These are phyloP conservation scores for Chaetomidium leptoderma DNA, from an alignment of 495 filamentous ascomycete genomes.

Conservation along the genomic window DNA sequence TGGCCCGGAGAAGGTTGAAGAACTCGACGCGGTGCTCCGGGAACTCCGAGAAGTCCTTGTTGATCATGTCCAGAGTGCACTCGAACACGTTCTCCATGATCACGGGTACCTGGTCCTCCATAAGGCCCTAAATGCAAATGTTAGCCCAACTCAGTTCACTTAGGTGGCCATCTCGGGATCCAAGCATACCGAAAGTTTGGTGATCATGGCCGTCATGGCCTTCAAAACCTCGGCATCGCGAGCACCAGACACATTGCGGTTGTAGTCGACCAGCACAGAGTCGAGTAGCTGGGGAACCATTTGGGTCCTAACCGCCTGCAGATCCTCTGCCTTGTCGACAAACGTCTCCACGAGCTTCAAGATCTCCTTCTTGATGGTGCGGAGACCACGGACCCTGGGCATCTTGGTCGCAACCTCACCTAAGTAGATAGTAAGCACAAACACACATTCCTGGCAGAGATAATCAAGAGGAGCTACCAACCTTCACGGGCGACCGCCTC, in stretches of 20 bases:
- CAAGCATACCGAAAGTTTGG: constrained; percentile 87
- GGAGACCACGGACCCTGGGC: constrained; percentile 87
- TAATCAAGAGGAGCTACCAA: constrained; percentile 36
- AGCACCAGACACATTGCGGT: constrained; percentile 91
- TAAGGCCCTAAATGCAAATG: constrained; percentile 49
- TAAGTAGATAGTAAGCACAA: constrained; percentile 32
- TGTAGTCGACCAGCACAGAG: constrained; percentile 92
- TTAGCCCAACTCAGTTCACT: constrained; percentile 18
- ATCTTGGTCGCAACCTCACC: constrained; percentile 95
- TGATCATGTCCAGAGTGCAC: constrained; percentile 99
- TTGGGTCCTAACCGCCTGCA: constrained; percentile 84
- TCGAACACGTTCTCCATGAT: constrained; percentile 99
- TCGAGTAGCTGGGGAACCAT: constrained; percentile 97
- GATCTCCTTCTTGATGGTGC: constrained; percentile 99
- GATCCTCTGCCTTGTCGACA: constrained; percentile 94
- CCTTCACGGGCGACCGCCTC: constrained; percentile 83
- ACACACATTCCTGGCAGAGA: constrained; percentile 18
- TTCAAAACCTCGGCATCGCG: constrained; percentile 95
- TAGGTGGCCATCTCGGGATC: constrained; percentile 11
- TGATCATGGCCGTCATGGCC: constrained; percentile 96
- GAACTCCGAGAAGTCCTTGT: constrained; percentile 99
- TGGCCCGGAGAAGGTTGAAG: constrained; percentile 90
- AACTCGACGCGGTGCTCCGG: constrained; percentile 98
- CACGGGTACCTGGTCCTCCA: constrained; percentile 95
- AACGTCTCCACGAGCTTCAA: constrained; percentile 97